Base-by-base conservation (phyloP, 352 stramenopile genomes). In the Globisporangium polare region DNA sequence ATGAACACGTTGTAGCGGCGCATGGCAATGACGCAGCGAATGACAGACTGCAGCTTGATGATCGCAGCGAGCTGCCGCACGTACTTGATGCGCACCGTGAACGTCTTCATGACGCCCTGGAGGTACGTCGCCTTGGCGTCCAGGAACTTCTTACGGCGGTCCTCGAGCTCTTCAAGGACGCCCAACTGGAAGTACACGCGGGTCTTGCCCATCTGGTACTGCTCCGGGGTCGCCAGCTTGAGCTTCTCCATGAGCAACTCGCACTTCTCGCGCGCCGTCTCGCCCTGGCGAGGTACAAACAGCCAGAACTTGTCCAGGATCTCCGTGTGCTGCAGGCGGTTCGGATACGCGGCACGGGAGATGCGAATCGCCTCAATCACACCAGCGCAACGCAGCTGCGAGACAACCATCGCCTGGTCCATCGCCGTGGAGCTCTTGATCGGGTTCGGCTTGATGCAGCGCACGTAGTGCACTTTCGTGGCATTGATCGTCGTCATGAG, bases 321-420 rank as follows among this genome's bases (percentile, higher is more conserved):
- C 15, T 95, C 84, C 0, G 75, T 70, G 76, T 99, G 97, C 60
- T 84, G 78, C 33, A 99, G 76, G 27, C 98, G 94, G 72, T 99
- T 98, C 47, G 97, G 97, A 71, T 99, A 99, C n/a, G 97, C 98
- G 45, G 96, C 94, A 62, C 97, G 92, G 51, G 96, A 96, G 53
- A 99, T 98, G 64, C 96, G 90, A 61, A 99, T 98, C 15, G 97
- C 98, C 67, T 99, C 98, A 69, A 99, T 97, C 13, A 99, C 96
- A 85, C 98, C 98, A 65, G 96, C 96, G 64, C 99, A 99, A 33
- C 91, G 85, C 46, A 99, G 71, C 73, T 99, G 97, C 42, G 98
- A 94, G 3, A 98, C 94, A 5, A 98, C 86, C 78, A 98, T 93
- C 24, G 88, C 76, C 39, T 98, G 75, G 49, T 97, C 94, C 80